Base-by-base conservation (phyloP, 768 basidiomycete genomes). In the Holtermannia corniformis region DNA sequence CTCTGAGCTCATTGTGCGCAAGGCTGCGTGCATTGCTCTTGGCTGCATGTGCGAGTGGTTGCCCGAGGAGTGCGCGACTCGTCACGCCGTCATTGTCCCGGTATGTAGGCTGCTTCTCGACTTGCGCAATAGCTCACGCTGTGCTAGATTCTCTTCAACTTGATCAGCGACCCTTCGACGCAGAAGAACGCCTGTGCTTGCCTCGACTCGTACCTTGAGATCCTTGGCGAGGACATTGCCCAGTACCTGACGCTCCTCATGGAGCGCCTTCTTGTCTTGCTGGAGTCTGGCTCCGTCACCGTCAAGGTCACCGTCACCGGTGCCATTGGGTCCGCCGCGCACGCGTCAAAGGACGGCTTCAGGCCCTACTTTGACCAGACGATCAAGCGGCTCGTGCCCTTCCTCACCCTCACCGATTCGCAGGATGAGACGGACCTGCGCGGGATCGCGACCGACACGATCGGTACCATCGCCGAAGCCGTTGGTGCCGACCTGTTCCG, bases 361-460 rank as follows among this genome's bases (percentile, higher is more conserved):
- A 74, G 84, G 41, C 90, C 90, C 1, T 99, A 95, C 78, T 97
- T 99, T 78, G 80, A 85, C 67, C 83, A 85, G 14, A 90, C 87
- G 47, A 92, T 97, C 83, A 77, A 79, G 60, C 84, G 83, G 54
- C 81, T 99, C 60, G 81, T 87, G 57, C 85, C 86, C 65, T 95
- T 93, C 82, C 80, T 97, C 47, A 75, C 81, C 27, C 81, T 97
- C 24, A 59, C 68, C 47, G 84, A 81, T 24, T 87, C 92, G 61
- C 91, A 88, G 44, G 93, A 95, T 70, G 89, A 95, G 74, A 82
- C 79, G 42, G 92, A 96, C 63, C 81, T 99, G 37, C 87, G 93
- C 52, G 93, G 95, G 32, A 92, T 96, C 67, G 85, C 93, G 11
- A 95, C 95, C 82, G 95, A 97, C 74, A 89, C 95, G n/a, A 84